A percentile compares a stretch with the other conserved stretches of the same genome.
Evolutionary conservation across 2,329 filamentous ascomycete species (phyloP).

Genomic region (Colletotrichum sp.): DNA sequence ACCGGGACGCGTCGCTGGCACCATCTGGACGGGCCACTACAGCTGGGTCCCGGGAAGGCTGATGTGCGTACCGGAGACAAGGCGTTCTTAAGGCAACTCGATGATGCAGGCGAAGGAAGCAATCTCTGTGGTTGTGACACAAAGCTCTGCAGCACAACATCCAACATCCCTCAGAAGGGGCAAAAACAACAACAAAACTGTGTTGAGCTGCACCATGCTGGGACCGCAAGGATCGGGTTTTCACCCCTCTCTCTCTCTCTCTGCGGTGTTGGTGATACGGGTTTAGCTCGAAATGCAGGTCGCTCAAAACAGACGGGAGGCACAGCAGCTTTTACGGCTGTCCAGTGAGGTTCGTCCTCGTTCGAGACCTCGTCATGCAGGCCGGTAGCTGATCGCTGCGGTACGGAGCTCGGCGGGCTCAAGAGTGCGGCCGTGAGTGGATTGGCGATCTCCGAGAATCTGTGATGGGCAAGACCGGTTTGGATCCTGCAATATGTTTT

Average conservation of each 20-base stretch:
- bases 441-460: constrained; percentile 13
- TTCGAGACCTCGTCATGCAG: not conserved
- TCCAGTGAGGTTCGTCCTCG: not conserved
- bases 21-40: constrained; percentile 17
- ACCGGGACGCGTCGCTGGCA: constrained; percentile 4
- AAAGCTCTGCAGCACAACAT: constrained; percentile 14
- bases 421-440: not conserved
- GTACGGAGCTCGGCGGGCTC: constrained; percentile 6
- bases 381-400: constrained; percentile 14
- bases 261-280: constrained; percentile 7
- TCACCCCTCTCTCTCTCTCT: not conserved
- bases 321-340: constrained; percentile 1
- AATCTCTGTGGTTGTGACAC: constrained; percentile 5
- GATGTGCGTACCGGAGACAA: not conserved
- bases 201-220: constrained; percentile 10
- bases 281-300: constrained; percentile 18
- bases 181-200: not conserved
- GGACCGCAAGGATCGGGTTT: not conserved
- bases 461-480: not conserved
- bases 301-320: constrained; percentile 10
- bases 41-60: constrained; percentile 20
- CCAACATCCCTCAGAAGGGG: not conserved
- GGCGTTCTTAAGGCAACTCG: constrained; percentile 15
- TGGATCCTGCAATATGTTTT: constrained; percentile 2
- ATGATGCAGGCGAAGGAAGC: constrained; percentile 22